Evolutionary conservation across 805 yeast genomes (phyloP).

Genomic region (Ogataea naganishii): DNA sequence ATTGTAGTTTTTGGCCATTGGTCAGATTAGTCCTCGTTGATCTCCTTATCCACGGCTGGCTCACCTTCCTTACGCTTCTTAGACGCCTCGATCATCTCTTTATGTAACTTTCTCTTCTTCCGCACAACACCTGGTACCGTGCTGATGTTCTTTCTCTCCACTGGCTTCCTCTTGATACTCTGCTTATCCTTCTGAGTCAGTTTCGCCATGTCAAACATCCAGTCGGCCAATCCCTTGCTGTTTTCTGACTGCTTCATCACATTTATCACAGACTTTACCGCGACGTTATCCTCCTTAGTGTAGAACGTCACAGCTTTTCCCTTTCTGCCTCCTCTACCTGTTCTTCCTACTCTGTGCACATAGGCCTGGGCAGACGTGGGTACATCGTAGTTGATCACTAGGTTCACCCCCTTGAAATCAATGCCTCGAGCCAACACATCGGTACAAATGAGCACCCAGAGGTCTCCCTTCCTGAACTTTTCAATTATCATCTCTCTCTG

Average conservation of each 20-base stretch:
- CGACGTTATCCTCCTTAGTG: slow-evolving; percentile 77
- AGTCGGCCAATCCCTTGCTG: slow-evolving; percentile 50
- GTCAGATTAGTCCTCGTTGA: not conserved
- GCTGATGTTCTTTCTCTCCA: slow-evolving; percentile 66
- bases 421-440: slow-evolving; percentile 96
- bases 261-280: slow-evolving; percentile 77
- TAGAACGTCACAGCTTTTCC: slow-evolving; percentile 90
- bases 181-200: slow-evolving; percentile 56
- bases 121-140: slow-evolving; percentile 71
- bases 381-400: slow-evolving; percentile 93
- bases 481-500: slow-evolving; percentile 84
- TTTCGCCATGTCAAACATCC: slow-evolving; percentile 70
- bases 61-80: slow-evolving; percentile 43
- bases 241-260: slow-evolving; percentile 94
- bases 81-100: slow-evolving; percentile 70
- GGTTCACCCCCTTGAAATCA: slow-evolving; percentile 90
- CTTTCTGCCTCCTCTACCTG: slow-evolving; percentile 87
- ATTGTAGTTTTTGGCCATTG: not conserved
- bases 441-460: slow-evolving; percentile 95
- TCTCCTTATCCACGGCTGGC: slow-evolving; percentile 1
- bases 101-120: slow-evolving; percentile 51
- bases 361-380: slow-evolving; percentile 92
- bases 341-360: slow-evolving; percentile 97
- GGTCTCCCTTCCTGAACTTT: slow-evolving; percentile 78
- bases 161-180: slow-evolving; percentile 44